Conservation (phyloP, 108 stramenopile species). For the Aurantiochytrium sp. region DNA sequence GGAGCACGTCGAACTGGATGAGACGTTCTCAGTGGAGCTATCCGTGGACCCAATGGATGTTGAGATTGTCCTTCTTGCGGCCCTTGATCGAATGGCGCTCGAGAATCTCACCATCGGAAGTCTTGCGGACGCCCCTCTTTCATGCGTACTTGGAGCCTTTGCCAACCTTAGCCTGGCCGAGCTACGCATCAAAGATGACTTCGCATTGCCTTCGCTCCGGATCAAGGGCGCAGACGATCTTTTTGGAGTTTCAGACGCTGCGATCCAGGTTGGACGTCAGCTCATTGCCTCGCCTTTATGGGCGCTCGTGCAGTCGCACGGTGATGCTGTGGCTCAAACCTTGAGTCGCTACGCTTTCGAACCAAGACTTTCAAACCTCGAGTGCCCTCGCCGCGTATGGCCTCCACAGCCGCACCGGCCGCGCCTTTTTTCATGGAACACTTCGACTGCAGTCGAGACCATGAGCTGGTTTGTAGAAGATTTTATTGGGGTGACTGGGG, state of each 20-base stretch:
- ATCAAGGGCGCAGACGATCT: not conserved
- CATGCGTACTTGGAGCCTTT: not conserved
- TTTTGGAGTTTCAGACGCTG: not conserved
- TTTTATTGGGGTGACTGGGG: not conserved
- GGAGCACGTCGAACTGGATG: not conserved
- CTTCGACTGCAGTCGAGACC: not conserved
- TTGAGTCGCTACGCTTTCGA: not conserved
- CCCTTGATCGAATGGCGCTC: not conserved
- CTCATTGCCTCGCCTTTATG: not conserved
- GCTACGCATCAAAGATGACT: not conserved
- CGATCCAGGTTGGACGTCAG: not conserved
- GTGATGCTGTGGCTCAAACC: not conserved
- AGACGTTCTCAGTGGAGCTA: not conserved
- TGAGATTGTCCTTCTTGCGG: not conserved
- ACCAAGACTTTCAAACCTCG: not conserved
- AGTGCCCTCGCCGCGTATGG: not conserved
- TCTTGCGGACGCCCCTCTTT: not conserved
- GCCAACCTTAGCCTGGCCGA: not conserved
- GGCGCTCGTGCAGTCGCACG: not conserved
- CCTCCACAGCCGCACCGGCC: not conserved
- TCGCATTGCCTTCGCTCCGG: not conserved
- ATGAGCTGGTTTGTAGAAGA: not conserved
- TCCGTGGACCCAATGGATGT: not conserved
- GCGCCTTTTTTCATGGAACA: not conserved
- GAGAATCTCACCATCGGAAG: not conserved